These are phyloP conservation scores for Tricholoma hemisulphureum DNA, from an alignment of 768 basidiomycete species.

Conservation along the genomic window DNA sequence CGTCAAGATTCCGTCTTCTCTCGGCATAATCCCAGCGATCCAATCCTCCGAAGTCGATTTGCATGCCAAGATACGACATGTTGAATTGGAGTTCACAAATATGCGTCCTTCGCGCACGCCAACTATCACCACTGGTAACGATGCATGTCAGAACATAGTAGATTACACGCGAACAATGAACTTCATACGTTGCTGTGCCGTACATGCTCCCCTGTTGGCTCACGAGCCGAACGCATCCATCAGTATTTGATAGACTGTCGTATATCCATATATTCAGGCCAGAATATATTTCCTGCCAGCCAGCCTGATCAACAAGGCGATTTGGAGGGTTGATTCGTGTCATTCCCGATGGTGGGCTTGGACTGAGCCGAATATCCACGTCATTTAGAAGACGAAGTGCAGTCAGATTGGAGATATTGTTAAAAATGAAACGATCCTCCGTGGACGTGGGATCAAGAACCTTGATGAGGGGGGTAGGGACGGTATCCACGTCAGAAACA, in stretches of 20 bases:
- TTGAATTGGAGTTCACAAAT: conserved; percentile 73
- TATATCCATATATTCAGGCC: conserved; percentile 77
- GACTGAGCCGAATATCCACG: conserved; percentile 59
- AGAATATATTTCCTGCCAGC: conserved; percentile 72
- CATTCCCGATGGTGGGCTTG: conserved; percentile 42
- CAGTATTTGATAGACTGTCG: conserved; percentile 61
- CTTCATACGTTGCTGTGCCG: conserved; percentile 79
- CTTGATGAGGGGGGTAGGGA: conserved; percentile 43
- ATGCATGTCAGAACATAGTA: conserved; percentile 4
- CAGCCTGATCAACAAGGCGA: conserved; percentile 57
- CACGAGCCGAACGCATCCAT: conserved; percentile 68
- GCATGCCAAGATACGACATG: conserved; percentile 57
- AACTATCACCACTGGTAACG: conserved; percentile 67
- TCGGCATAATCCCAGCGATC: conserved; percentile 72
- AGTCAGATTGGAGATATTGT: conserved; percentile 59
- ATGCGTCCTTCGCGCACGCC: conserved; percentile 70
- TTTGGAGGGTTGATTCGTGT: conserved; percentile 50
- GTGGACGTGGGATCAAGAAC: conserved; percentile 42
- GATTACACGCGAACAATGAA: conserved; percentile 11
- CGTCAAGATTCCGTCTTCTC: conserved; percentile 60
- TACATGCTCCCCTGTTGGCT: conserved; percentile 61
- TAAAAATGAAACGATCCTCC: conserved; percentile 40
- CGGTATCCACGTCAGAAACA: conserved; percentile 22
- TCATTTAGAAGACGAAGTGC: conserved; percentile 72
- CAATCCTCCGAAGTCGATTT: conserved; percentile 72